Conservation (phyloP, 192 early-diverging fungal species). For the Dissophora globulifera region DNA sequence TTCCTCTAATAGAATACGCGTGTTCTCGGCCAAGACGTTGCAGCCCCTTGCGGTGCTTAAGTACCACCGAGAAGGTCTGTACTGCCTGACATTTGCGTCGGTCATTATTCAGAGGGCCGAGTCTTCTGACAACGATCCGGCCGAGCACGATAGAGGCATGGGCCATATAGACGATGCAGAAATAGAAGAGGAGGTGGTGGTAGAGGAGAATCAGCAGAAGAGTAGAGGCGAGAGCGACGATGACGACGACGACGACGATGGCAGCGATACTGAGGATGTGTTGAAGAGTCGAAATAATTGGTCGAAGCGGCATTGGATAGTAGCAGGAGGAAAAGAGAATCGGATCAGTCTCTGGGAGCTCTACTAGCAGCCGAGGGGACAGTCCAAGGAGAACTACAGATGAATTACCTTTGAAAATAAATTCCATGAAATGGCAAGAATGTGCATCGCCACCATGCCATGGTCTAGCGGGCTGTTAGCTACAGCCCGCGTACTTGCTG, state of each 20-base stretch:
- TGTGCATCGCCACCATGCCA: conserved; percentile 2
- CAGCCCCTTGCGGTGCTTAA: conserved; percentile 55
- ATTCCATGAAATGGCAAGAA: too few species aligned
- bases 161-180: too few species aligned
- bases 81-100: conserved; percentile 43
- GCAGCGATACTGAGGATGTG: conserved; percentile 23
- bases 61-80: conserved; percentile 52
- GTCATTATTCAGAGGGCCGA: too few species aligned
- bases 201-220: background rate
- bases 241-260: conserved; percentile 14
- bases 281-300: conserved; percentile 6
- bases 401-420: too few species aligned
- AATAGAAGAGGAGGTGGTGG: background rate
- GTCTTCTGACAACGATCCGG: too few species aligned
- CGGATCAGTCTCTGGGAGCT: conserved; percentile 57
- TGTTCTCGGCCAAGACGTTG: conserved; percentile 51
- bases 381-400: too few species aligned
- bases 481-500: too few species aligned
- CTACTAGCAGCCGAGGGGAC: too few species aligned
- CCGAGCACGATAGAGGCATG: too few species aligned
- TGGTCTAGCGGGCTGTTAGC: too few species aligned
- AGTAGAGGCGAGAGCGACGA: conserved; percentile 4
- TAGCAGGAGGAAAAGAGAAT: conserved; percentile 50
- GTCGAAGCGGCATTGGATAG: conserved; percentile 45
- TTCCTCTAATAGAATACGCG: conserved; percentile 50